Base-by-base conservation (phyloP, 176 grass and related monocot species). In the Triticum timopheevii region DNA sequence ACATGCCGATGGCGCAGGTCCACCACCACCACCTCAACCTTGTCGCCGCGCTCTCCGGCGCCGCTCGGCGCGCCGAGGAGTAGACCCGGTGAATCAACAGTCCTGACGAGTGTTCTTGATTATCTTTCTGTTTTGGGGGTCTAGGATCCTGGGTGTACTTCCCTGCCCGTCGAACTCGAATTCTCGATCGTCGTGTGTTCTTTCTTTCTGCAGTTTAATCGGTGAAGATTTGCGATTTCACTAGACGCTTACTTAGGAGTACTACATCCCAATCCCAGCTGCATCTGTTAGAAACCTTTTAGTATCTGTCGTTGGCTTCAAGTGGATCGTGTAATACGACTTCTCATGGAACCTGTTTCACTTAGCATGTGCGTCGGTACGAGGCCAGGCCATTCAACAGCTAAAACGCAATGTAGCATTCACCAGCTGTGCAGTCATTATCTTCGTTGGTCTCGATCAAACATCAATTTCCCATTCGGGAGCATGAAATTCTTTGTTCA, bases 1-100 rank as follows among this genome's bases (percentile, higher is more conserved):
- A 95, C 88, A 82, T 86, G 9, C 94, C 94, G 12, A 84, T 95
- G 73, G 84, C 89, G 28, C 92, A 93, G 79, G 86, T 81, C 8
- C 89, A 87, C 67, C 87, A 88, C 39, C 87, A 94, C 87, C 91
- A 92, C 72, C 90, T 95, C 82, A 93, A 95, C 86, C 91, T 93
- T 6, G 87, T 95, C 52, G 87, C 91, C 44, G 85, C 94, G 73
- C 83, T 91, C 39, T 95, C 94, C 40, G 84, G 84, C 70, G 87
- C 82, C 64, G 77, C 87, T 1, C 38, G 77, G 30, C 79, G 87
- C 78, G 73, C 61, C 8, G 89, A 91, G 76, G 94, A 93, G 72
- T 87, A 93, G 61, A 42, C 70, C 58, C 94, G 89, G 69, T 95
- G 84, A 89, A 69, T 79, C 49, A 3, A 28, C 17, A 20, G 19